phyloP scores from a whole-genome alignment of 169 alveolate genomes.

The Plasmodium knowlesi region DNA sequence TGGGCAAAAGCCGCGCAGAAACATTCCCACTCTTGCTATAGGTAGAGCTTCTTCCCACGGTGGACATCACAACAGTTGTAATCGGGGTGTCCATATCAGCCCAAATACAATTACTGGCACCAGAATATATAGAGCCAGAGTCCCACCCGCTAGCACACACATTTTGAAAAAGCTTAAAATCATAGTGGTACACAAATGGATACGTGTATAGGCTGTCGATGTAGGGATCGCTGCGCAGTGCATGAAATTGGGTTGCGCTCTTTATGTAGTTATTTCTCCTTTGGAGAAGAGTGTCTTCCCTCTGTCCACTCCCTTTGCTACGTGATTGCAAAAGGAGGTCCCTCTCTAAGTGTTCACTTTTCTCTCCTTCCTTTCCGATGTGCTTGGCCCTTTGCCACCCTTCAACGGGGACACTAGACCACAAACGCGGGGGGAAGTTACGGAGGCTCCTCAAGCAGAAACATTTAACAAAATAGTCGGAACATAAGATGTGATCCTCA shows the following conservation, averaged over 20 bases:
- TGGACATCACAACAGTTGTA: not conserved
- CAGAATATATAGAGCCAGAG: not conserved
- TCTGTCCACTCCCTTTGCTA: not conserved
- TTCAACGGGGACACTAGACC: not conserved
- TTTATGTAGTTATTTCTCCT: not conserved
- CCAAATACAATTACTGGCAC: not conserved
- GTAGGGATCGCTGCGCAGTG: conserved; percentile 5
- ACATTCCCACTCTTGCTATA: not conserved
- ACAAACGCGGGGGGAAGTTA: not conserved
- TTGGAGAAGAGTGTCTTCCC: not conserved
- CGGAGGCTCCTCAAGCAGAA: not conserved
- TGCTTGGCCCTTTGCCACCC: not conserved
- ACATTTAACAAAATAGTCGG: not conserved
- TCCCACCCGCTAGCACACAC: not conserved
- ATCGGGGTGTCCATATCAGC: not conserved
- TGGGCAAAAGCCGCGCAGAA: not conserved
- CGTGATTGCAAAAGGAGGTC: not conserved
- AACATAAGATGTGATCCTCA: not conserved
- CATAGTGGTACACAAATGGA: conserved; percentile 19
- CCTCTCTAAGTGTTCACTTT: not conserved
- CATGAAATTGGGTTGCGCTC: not conserved
- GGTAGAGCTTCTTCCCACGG: not conserved
- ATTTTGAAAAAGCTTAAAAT: conserved; percentile 7
- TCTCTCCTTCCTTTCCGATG: not conserved
- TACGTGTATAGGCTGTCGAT: conserved; percentile 44